Percentiles rank a stretch among this genome's conserved stretches.
Evolutionary conservation across 805 yeast genomes (phyloP).

Genomic region (Teunomyces panamensis): DNA sequence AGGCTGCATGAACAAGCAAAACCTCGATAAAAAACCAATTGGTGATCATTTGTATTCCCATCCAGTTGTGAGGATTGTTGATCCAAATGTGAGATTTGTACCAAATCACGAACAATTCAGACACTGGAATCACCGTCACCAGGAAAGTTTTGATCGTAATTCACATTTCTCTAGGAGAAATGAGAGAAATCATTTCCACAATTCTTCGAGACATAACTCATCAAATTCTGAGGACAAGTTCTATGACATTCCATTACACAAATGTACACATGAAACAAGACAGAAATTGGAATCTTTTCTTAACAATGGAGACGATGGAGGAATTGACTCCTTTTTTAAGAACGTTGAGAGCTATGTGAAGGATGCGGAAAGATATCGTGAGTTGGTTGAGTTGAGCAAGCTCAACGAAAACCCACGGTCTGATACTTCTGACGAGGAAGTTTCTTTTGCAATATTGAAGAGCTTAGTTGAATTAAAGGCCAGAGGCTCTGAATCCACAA

Average conservation of each 20-base stretch:
- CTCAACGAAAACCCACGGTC: constrained; percentile 1
- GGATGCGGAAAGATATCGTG: constrained; percentile 23
- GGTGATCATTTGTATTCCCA: constrained; percentile 24
- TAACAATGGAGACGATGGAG: constrained; percentile 11
- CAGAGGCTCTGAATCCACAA: neutral
- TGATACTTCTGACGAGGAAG: constrained; percentile 14
- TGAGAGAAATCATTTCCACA: neutral
- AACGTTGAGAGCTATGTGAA: constrained; percentile 15
- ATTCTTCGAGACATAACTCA: neutral
- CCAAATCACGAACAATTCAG: neutral
- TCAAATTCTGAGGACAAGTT: constrained; percentile 11
- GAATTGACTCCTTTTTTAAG: constrained; percentile 15
- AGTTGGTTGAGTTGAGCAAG: constrained; percentile 16
- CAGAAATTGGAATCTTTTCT: constrained; percentile 14
- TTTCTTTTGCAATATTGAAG: constrained; percentile 21
- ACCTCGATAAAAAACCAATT: constrained; percentile 7
- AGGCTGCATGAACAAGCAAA: constrained; percentile 6
- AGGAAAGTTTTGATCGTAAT: no score
- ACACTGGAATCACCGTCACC: neutral
- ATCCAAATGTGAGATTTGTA: neutral
- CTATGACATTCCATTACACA: constrained; percentile 25
- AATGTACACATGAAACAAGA: constrained; percentile 11
- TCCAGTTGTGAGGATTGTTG: constrained; percentile 26
- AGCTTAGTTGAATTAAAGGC: constrained; percentile 12
- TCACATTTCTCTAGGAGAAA: no score